Base-by-base conservation (phyloP, 495 filamentous ascomycete genomes). In the Friedmanniomyces endolithicus region DNA sequence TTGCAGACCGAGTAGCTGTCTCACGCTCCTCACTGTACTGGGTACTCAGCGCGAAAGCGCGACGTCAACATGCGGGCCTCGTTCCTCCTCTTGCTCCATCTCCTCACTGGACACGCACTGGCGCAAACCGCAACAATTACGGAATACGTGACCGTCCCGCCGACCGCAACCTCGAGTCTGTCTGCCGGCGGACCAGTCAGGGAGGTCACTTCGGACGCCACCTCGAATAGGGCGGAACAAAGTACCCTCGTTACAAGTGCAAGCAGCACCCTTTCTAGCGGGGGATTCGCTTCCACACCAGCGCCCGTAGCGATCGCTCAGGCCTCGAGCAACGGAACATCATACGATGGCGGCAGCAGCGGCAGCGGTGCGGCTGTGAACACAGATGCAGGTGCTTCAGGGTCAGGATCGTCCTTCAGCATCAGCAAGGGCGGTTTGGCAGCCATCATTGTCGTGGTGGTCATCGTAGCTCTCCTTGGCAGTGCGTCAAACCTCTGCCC, bases 401-500 rank as follows among this genome's bases (percentile, higher is more conserved):
- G 81, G 19, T 56, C 54, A 1, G 56, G 68, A n/a, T 73, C 75
- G 14, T 71, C 70, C 16, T 68, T 78, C 58, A 66, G 65, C 24
- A 61, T 85, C 31, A 82, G 79, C 8, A 73, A 70, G 43, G 80
- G 80, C 12, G 80, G 71, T 1, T 67, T 85, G 52, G 72, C 78
- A 40, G 81, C 79, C 17, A 81, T 85, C 55, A 77, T 82, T 50
- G 72, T 81, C 1, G 75, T 83, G 1, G 79, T 81, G 20, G 73
- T 75, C 2, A 56, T 76, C 22, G 76, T 84, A 11, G 78, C 69
- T 20, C 57, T 82, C 9, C 62, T 77, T 52, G 81, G 81, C 61
- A 77, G 79, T 61, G 53, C 35, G 57, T 53, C 19, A 3, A 9
- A 29, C 9, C 25, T 27, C 49, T 37, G 22, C 6, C 2, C 17